Evolutionary conservation across 2,329 filamentous ascomycete species (phyloP).

Genomic region (Neonectria magnoliae): DNA sequence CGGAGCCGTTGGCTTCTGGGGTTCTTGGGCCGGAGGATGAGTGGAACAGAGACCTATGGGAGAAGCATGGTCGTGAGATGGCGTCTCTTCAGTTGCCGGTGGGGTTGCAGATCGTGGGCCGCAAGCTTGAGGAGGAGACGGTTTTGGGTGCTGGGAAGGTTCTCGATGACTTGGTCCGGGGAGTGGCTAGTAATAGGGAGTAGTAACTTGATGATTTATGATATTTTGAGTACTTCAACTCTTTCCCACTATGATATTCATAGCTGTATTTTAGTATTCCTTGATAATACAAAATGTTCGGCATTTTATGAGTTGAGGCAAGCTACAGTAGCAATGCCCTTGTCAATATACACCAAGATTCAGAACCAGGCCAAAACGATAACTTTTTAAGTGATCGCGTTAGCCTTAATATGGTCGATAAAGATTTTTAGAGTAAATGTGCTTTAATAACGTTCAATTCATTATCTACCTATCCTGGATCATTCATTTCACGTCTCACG

Average conservation of each 20-base stretch:
- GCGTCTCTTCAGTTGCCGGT: constrained; percentile 50
- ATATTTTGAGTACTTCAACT: neutral
- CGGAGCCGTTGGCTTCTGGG: constrained; percentile 39
- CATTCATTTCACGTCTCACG: neutral
- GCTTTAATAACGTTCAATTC: too few species aligned
- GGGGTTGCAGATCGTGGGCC: constrained; percentile 62
- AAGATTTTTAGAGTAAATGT: too few species aligned
- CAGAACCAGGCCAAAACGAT: neutral
- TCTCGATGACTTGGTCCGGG: constrained; percentile 14
- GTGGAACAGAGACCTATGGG: constrained; percentile 33
- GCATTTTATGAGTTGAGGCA: neutral
- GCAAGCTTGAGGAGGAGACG: constrained; percentile 65
- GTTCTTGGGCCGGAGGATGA: constrained; percentile 24
- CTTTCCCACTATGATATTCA: too few species aligned
- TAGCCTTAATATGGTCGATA: too few species aligned
- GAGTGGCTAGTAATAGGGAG: neutral
- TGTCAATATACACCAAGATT: neutral
- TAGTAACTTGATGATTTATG: neutral
- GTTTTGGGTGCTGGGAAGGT: constrained; percentile 47
- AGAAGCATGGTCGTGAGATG: constrained; percentile 25
- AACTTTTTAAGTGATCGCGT: too few species aligned
- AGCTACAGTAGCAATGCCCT: neutral
- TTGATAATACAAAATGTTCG: neutral
- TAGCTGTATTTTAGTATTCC: neutral
- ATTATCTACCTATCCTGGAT: neutral